phyloP scores from a whole-genome alignment of 345 rosid species.

The Camelina neglecta region DNA sequence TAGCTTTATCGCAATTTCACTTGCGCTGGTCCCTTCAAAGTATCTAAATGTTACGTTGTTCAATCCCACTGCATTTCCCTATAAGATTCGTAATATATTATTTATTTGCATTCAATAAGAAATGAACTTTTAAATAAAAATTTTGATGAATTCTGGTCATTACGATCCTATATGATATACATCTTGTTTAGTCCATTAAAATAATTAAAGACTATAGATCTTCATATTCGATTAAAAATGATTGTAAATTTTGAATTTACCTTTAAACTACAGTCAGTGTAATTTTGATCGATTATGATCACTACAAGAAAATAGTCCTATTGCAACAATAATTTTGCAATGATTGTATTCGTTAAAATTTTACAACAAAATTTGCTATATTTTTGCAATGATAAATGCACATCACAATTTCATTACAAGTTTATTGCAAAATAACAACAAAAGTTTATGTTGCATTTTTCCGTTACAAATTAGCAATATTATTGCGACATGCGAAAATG shows the following conservation, averaged over 20 bases:
- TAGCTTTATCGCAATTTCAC: slow-evolving; percentile 24
- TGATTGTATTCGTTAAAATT: no score
- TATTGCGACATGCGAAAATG: no score
- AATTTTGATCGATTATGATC: slow-evolving; percentile 32
- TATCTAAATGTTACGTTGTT: slow-evolving; percentile 26
- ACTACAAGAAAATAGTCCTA: no score
- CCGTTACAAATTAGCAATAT: no score
- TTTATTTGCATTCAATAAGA: background rate
- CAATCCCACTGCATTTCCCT: slow-evolving; percentile 26
- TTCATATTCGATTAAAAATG: background rate
- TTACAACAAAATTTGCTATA: no score
- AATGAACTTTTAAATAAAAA: background rate
- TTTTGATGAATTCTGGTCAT: background rate
- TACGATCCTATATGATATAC: background rate
- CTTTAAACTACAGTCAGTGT: background rate
- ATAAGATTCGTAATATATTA: background rate
- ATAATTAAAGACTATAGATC: background rate
- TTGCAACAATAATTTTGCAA: no score
- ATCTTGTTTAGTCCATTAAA: background rate
- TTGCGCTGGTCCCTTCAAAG: slow-evolving; percentile 18
- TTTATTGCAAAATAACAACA: no score
- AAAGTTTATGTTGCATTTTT: no score
- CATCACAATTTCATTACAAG: no score
- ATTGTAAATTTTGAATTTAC: slow-evolving; percentile 13
- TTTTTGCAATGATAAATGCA: no score